phyloP scores from a whole-genome alignment of 192 early-diverging fungal genomes.

The Linnemannia zychae region DNA sequence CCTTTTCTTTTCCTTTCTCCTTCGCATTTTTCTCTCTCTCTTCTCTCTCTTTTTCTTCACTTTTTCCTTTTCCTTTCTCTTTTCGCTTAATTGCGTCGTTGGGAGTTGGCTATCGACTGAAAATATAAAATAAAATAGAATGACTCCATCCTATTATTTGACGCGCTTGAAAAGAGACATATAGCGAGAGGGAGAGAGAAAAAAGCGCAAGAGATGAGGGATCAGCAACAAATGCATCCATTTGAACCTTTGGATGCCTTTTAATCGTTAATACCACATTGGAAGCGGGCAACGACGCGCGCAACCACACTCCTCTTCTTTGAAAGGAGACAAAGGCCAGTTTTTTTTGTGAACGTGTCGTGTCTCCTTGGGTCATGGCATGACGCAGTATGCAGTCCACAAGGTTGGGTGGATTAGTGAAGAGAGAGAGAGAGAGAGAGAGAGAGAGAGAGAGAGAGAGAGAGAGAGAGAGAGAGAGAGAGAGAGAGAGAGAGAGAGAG shows the following conservation, averaged over 20 bases:
- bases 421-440: background rate
- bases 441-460: background rate
- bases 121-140: too few species aligned
- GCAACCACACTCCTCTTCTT: background rate
- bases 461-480: background rate
- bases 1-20: background rate
- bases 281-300: too few species aligned
- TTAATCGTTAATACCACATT: too few species aligned
- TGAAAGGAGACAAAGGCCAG: background rate
- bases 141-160: background rate
- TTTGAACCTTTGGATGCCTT: too few species aligned
- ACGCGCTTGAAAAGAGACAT: too few species aligned
- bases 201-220: too few species aligned
- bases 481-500: background rate
- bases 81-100: background rate
- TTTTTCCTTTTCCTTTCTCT: conserved; percentile 9
- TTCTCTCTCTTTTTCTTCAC: background rate
- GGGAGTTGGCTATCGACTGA: too few species aligned
- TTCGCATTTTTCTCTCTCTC: background rate
- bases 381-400: background rate
- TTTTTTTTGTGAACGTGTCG: background rate
- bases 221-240: too few species aligned
- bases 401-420: background rate
- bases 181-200: too few species aligned
- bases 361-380: background rate